Evolutionary conservation across 108 stramenopile genomes (phyloP).

Genomic region (Fragilaria radians): DNA sequence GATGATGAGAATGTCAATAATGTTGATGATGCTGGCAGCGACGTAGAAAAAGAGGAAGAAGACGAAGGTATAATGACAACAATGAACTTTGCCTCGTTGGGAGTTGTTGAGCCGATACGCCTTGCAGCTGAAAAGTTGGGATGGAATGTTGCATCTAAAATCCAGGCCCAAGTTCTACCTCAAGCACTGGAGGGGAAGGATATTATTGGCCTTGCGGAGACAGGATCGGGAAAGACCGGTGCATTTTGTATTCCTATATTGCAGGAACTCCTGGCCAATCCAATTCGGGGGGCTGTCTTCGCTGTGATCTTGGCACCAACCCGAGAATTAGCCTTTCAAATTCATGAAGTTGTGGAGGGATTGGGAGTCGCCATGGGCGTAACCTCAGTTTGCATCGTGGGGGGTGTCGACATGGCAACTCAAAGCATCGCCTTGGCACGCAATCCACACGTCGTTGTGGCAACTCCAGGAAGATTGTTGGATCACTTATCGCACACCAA

Average conservation of each 20-base stretch:
- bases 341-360: conserved; percentile 92
- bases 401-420: conserved; percentile 91
- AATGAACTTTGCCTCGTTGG: conserved; percentile 77
- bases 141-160: conserved; percentile 90
- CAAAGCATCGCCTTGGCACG: conserved; percentile 96
- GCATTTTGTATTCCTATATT: conserved; percentile 93
- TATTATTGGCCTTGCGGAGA: conserved; percentile 89
- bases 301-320: conserved; percentile 96
- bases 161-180: conserved; percentile 89
- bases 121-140: conserved; percentile 77
- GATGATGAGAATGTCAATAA: conserved; percentile 2
- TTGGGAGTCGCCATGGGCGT: conserved; percentile 88
- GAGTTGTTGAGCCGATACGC: conserved; percentile 74
- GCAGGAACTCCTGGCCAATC: conserved; percentile 81
- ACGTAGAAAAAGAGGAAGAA: conserved; percentile 22
- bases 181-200: conserved; percentile 80
- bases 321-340: conserved; percentile 99
- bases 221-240: conserved; percentile 92
- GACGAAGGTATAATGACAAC: conserved; percentile 50
- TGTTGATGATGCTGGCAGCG: conserved; percentile 2
- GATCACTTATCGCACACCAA: conserved; percentile 99
- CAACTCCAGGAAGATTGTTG: conserved; percentile 95
- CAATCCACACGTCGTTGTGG: conserved; percentile 96
- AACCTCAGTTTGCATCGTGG: conserved; percentile 91
- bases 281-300: conserved; percentile 63